Evolutionary conservation across 2,329 filamentous ascomycete species (phyloP).

Genomic region (Colletotrichum lentis): DNA sequence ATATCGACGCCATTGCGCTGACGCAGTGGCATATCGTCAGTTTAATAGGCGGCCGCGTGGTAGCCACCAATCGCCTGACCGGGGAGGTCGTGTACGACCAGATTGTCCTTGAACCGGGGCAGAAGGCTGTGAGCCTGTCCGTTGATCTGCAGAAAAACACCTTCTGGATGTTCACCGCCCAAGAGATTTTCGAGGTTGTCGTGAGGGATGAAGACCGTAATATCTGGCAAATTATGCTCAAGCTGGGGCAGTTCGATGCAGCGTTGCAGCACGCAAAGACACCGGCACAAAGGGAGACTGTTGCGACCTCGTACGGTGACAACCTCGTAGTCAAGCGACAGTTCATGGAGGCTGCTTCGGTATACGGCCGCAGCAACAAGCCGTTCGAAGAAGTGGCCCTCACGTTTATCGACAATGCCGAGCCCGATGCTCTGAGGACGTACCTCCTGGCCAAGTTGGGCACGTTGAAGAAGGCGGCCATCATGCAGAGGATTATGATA

Average conservation of each 20-base stretch:
- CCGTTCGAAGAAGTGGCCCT: slow-evolving; percentile 96
- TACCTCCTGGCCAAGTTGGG: slow-evolving; percentile 87
- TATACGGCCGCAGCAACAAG: slow-evolving; percentile 96
- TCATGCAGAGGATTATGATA: slow-evolving; percentile 96
- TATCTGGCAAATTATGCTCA: slow-evolving; percentile 93
- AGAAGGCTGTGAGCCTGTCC: slow-evolving; percentile 82
- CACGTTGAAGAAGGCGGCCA: slow-evolving; percentile 79
- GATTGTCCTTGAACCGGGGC: slow-evolving; percentile 79
- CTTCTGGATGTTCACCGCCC: slow-evolving; percentile 92
- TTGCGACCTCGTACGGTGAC: slow-evolving; percentile 92
- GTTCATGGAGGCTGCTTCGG: slow-evolving; percentile 83
- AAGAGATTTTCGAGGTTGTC: slow-evolving; percentile 93
- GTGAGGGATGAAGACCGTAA: slow-evolving; percentile 90
- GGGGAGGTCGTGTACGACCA: slow-evolving; percentile 89
- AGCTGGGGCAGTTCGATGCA: slow-evolving; percentile 85
- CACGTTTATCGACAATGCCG: slow-evolving; percentile 85
- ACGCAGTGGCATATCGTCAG: slow-evolving; percentile 94
- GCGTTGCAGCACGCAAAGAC: slow-evolving; percentile 87
- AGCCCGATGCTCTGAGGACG: slow-evolving; percentile 88
- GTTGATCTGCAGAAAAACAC: slow-evolving; percentile 95
- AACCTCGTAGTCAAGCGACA: slow-evolving; percentile 82
- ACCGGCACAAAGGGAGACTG: slow-evolving; percentile 82
- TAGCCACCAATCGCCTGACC: slow-evolving; percentile 87
- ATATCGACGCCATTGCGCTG: slow-evolving; percentile 80
- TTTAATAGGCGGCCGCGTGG: slow-evolving; percentile 81